Evolutionary conservation across 116 monocot species (phyloP).

Genomic region (Zostera marina): DNA sequence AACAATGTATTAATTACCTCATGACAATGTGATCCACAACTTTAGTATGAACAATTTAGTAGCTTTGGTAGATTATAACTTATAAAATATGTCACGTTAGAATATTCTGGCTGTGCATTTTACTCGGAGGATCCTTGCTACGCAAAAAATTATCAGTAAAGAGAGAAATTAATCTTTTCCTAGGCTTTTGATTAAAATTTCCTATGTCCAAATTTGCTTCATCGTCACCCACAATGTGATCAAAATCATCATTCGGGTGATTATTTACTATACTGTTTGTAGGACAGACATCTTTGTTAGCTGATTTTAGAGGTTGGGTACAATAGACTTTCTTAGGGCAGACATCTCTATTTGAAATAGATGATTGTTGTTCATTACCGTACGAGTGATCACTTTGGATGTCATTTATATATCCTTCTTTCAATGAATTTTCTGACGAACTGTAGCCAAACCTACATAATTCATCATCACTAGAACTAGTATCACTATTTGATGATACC

Average conservation of each 20-base stretch:
- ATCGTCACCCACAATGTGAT: constrained; percentile 6
- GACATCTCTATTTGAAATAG: not conserved
- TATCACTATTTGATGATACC: constrained; percentile 57
- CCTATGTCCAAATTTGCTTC: constrained; percentile 8
- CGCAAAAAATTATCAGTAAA: not conserved
- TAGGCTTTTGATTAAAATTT: constrained; percentile 24
- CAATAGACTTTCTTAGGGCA: constrained; percentile 1
- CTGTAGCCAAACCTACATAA: constrained; percentile 27
- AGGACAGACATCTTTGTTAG: constrained; percentile 4
- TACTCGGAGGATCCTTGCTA: not conserved
- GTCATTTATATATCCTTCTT: constrained; percentile 5
- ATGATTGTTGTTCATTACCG: not conserved
- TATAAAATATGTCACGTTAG: too few species aligned
- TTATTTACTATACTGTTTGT: not conserved
- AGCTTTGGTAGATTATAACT: too few species aligned
- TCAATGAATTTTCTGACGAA: constrained; percentile 16
- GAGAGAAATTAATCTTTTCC: constrained; percentile 9
- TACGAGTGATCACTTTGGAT: constrained; percentile 5
- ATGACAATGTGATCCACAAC: too few species aligned
- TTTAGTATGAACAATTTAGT: too few species aligned
- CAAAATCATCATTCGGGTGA: not conserved
- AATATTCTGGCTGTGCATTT: too few species aligned
- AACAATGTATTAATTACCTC: too few species aligned
- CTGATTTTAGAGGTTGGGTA: constrained; percentile 2
- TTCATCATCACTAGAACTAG: constrained; percentile 51